Percentiles rank a stretch among this genome's conserved stretches.
Evolutionary conservation across 2,329 filamentous ascomycete species (phyloP).

Genomic region (Exophiala xenobiotica): DNA sequence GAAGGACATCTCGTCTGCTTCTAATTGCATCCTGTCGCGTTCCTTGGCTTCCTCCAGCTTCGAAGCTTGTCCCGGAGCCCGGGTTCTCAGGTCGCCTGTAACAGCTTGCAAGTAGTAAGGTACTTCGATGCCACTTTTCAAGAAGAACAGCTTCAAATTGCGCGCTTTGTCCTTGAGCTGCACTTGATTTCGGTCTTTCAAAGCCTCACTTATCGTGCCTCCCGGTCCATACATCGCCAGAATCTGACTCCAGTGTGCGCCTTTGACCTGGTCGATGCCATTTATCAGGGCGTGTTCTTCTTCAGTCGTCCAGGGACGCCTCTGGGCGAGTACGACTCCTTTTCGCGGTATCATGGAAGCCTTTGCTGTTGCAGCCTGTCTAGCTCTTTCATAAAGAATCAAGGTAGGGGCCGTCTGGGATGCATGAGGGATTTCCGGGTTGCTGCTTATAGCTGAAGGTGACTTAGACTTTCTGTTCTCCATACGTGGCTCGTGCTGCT

Average conservation of each 20-base stretch:
- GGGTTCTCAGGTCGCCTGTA: constrained; percentile 83
- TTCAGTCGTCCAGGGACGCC: constrained; percentile 82
- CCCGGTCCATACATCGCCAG: constrained; percentile 77
- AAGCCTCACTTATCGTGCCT: constrained; percentile 75
- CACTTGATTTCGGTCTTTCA: constrained; percentile 49
- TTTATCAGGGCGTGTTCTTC: constrained; percentile 90
- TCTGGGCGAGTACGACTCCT: constrained; percentile 55
- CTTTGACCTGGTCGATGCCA: constrained; percentile 82
- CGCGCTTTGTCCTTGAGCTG: constrained; percentile 57
- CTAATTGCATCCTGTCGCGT: constrained; percentile 45
- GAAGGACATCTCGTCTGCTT: constrained; percentile 49
- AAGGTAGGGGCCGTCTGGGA: constrained; percentile 53
- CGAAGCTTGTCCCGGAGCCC: constrained; percentile 65
- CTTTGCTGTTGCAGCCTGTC: constrained; percentile 56
- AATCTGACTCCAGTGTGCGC: constrained; percentile 92
- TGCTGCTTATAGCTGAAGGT: not conserved
- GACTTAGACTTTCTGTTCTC: constrained; percentile 3
- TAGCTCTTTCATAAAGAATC: constrained; percentile 58
- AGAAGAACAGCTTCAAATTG: constrained; percentile 50
- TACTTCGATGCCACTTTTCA: constrained; percentile 77
- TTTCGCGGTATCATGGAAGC: constrained; percentile 54
- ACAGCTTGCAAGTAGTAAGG: constrained; percentile 84
- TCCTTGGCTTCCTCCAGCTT: constrained; percentile 49
- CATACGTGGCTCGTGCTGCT: constrained; percentile 8
- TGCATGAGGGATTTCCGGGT: constrained; percentile 35